phyloP scores from a whole-genome alignment of 768 basidiomycete genomes.

The Mycena indigotica region DNA sequence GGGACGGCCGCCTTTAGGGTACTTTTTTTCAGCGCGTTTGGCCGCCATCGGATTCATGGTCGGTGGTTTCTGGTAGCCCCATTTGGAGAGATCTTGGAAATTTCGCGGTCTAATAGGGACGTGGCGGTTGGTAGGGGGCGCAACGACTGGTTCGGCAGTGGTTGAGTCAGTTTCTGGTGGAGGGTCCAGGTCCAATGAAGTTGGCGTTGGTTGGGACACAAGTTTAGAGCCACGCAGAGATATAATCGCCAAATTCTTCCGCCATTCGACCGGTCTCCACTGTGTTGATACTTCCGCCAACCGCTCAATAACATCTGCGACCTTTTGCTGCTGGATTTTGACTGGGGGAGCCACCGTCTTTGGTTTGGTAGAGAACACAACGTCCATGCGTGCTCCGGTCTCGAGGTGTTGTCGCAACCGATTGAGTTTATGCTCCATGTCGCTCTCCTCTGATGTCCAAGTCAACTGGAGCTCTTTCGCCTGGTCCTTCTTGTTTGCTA shows the following conservation, averaged over 20 bases:
- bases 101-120: background rate
- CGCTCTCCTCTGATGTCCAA: slow-evolving; percentile 62
- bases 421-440: slow-evolving; percentile 66
- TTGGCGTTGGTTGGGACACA: background rate
- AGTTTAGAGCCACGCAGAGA: slow-evolving; percentile 43
- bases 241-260: slow-evolving; percentile 40
- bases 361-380: slow-evolving; percentile 56
- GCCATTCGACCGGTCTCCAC: slow-evolving; percentile 48
- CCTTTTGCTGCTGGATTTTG: slow-evolving; percentile 45
- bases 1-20: background rate
- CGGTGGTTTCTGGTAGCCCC: slow-evolving; percentile 1
- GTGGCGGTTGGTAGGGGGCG: background rate
- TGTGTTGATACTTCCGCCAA: slow-evolving; percentile 57
- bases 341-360: slow-evolving; percentile 39
- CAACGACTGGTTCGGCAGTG: too few species aligned
- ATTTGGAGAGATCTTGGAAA: slow-evolving; percentile 6
- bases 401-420: slow-evolving; percentile 60
- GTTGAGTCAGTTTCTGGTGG: too few species aligned
- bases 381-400: slow-evolving; percentile 57
- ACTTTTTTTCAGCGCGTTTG: slow-evolving; percentile 1
- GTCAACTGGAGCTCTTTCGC: slow-evolving; percentile 74
- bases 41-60: slow-evolving; percentile 6
- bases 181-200: too few species aligned
- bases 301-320: slow-evolving; percentile 42
- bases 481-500: slow-evolving; percentile 31